phyloP scores from a whole-genome alignment of 2,329 filamentous ascomycete species.

The Ophiostoma quercus region DNA sequence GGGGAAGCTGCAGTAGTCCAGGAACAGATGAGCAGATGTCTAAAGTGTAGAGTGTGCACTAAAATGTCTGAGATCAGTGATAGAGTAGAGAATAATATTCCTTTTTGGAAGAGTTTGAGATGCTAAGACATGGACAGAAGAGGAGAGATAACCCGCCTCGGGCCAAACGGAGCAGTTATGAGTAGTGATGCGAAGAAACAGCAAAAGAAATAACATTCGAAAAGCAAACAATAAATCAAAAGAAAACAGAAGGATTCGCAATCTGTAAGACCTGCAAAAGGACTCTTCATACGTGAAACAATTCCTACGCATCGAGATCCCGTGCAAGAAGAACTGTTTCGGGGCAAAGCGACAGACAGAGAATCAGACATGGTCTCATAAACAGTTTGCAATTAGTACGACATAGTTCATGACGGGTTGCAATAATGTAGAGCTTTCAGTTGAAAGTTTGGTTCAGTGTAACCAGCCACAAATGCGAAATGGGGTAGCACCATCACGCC shows the following conservation, averaged over 20 bases:
- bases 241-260: not conserved
- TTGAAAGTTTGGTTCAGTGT: not conserved
- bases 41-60: not conserved
- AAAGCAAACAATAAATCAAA: not conserved
- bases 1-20: conserved; percentile 6
- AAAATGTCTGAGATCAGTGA: not conserved
- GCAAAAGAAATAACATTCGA: not conserved
- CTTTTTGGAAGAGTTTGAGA: not conserved
- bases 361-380: not conserved
- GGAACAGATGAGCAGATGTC: not conserved
- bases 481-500: not conserved
- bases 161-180: not conserved
- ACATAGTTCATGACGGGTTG: not conserved
- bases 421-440: not conserved
- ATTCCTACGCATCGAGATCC: not conserved
- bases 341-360: not conserved
- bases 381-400: not conserved
- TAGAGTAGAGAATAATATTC: not conserved
- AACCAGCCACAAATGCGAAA: not conserved
- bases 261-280: not conserved
- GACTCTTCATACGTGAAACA: conserved; percentile 11
- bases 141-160: not conserved
- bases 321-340: not conserved
- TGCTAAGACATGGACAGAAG: conserved; percentile 8
- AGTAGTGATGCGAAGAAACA: not conserved